Percentiles rank a stretch among this genome's conserved stretches.
Evolutionary conservation across 2,329 filamentous ascomycete species (phyloP).

Genomic region (Oidium heveae): DNA sequence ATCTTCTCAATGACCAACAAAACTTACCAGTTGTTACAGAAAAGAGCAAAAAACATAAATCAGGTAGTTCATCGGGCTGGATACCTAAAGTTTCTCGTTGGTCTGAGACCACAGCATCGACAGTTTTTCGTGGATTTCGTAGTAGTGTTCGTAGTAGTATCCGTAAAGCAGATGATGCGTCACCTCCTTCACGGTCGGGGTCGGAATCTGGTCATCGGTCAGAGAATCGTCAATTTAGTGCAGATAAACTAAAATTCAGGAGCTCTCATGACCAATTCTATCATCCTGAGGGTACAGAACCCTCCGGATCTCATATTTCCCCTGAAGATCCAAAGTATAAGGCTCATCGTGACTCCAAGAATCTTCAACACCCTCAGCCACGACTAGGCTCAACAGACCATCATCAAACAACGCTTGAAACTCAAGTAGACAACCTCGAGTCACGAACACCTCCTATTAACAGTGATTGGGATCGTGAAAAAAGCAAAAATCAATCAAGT

Average conservation of each 20-base stretch:
- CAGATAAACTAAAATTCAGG: constrained; percentile 33
- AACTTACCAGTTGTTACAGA: constrained; percentile 38
- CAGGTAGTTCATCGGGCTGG: constrained; percentile 49
- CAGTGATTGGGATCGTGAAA: constrained; percentile 36
- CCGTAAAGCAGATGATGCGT: constrained; percentile 30
- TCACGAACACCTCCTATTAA: constrained; percentile 31
- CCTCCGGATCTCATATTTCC: constrained; percentile 10
- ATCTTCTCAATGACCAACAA: constrained; percentile 45
- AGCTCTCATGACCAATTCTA: constrained; percentile 25
- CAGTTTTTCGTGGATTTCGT: constrained; percentile 53
- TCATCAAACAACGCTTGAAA: constrained; percentile 49
- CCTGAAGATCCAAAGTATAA: constrained; percentile 54
- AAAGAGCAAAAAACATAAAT: constrained; percentile 72
- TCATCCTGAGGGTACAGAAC: constrained; percentile 8
- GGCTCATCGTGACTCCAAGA: constrained; percentile 56
- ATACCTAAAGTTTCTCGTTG: constrained; percentile 89
- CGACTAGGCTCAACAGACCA: constrained; percentile 47
- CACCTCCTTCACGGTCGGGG: constrained; percentile 43
- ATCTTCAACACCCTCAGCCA: constrained; percentile 58
- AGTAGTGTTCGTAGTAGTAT: constrained; percentile 31
- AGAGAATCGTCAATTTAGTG: constrained; percentile 28
- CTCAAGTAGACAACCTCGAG: constrained; percentile 43
- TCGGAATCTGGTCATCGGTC: constrained; percentile 49
- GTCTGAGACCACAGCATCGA: constrained; percentile 90
- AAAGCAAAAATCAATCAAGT: constrained; percentile 26